Base-by-base conservation (phyloP, 306 rosid species). In the Vigna mungo region DNA sequence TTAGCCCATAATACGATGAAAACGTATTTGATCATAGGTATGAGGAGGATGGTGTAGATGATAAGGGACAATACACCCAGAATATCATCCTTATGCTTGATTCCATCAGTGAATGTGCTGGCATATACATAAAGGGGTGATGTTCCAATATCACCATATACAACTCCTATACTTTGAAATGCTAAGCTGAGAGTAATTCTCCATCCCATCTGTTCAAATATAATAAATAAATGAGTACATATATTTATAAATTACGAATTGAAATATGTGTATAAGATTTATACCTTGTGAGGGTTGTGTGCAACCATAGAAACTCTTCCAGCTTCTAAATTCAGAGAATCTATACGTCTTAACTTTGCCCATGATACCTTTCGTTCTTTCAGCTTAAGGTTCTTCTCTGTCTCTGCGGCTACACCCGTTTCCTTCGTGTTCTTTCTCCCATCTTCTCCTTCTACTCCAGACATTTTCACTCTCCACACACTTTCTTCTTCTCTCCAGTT, bases 91-190 rank as follows among this genome's bases (percentile, higher is more conserved):
- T 1, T 46, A 82, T 85, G 3, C 0, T 79, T 27, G 3, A 91
- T 91, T 0, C 47, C 56, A 0, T 75, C 0, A 0, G 79, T 1
- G 84, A 91, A 93, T 0, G 90, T 91, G 66, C 92, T 86, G 0
- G 86, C 48, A 16, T 3, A 91, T 6, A 94, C 98, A 16, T 91
- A 94, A 7, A 94, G 88, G 1, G 98, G 98, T 1, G 98, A 94
- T 5, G 98, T 94, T 2, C 98, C 98, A 41, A 94, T 88, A 84
- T 94, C 98, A 1, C 97, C 98, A 4, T 91, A 94, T 16, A 94
- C 91, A 21, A 94, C 68, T 30, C 98, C 98, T 41, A 94, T 74
- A 74, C 96, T 88, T 73, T 92, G 98, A 85, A 90, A 90, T 27
- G 98, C 97, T 5, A 94, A 84, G 32, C 64, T 82, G 51, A 94